Evolutionary conservation across 164 flowering plant genomes (phyloP), one percentile per base, ranked within the genome.

Genomic region (Liquidambar formosana): DNA sequence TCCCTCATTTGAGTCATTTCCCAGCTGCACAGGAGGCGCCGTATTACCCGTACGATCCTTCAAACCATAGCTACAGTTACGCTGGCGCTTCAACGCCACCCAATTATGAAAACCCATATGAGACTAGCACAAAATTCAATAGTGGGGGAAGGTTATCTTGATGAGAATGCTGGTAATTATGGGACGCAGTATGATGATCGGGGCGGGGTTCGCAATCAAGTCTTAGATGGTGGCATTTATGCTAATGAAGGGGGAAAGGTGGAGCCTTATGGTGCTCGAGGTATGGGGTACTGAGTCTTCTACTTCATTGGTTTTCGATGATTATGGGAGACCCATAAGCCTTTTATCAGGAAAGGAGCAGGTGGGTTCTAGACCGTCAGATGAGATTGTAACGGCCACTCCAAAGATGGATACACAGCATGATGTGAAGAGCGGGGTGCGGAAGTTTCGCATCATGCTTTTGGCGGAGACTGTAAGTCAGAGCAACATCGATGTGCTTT

Each of bases 401-500:
- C 71, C 65, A 13, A 68, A 45, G 44, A 49, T 15, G 22, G 71
- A 46, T 11, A 11, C 23, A 19, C 49, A 47, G 26, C 63, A 12
- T 12, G 59, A 28, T 69, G 47, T 61, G 47, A 16, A 27, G 28
- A 49, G 27, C 5, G 66, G 72, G 8, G 44, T 52, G 26, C 72
- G 61, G 59, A 69, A 69, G 52, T 69, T 69, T 22, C 26, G 59
- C 8, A 66, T 48, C 47, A 69, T 15, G 0, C 66, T 69, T 15
- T 69, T 69, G 65, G 72, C 72, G 15, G 66, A 61, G 61, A 52
- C 10, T 61, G 73, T 67, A 16, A 67, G 52, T 56, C 67, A 52
- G 48, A 61, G 28, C 19, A 63, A 46, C 57, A 70, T 63, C 53
- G 73, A 70, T 44, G 68, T 70, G 53, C 67, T 70, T 63, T 70